Evolutionary conservation across 1,139 yeast species (phyloP), one percentile per base, ranked within the genome.

Genomic region (Pichiaceae sp.): DNA sequence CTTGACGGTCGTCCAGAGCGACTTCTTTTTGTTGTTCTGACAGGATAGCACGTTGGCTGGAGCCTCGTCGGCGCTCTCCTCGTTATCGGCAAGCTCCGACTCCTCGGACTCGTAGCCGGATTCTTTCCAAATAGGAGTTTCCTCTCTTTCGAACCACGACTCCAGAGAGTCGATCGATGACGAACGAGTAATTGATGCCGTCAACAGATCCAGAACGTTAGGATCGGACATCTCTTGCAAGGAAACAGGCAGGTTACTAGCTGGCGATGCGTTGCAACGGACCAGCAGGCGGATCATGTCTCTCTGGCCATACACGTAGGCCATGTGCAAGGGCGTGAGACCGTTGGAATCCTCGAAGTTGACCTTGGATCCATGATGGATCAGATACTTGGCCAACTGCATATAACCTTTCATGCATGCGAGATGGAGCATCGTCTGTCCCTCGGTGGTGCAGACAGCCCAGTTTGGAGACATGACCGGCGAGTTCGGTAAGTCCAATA

Each of bases 401-500:
- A 64, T 57, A 52, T 84, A 85, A 31, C 87, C 87, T 56, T 81
- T 76, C 44, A 82, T 60, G 15, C 91, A 72, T 1, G 96, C 85
- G 47, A 89, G 67, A 58, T 89, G 97, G 46, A 89, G 64, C 67
- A 89, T 69, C 0, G 95, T 79, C 56, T 89, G 96, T 16, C 96
- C 96, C 55, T 84, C 85, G 17, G 61, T 52, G 44, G 86, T 87
- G 48, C 89, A 74, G 45, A 86, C 66, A 33, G 85, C 89, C 80
- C 94, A 75, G 54, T 89, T 85, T 8, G 86, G 78, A 17, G 73
- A 68, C 20, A 59, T 53, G 29, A 70, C 68, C 36, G 82, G 80
- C 38, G 83, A 72, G 46, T 76, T 73, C 27, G 79, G 79, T 31
- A 71, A 61, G 38, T 75, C 78, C 27, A 76, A 72, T 47, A 81